Conservation (phyloP, 148 eudicot species). For the Nyssa sinensis region DNA sequence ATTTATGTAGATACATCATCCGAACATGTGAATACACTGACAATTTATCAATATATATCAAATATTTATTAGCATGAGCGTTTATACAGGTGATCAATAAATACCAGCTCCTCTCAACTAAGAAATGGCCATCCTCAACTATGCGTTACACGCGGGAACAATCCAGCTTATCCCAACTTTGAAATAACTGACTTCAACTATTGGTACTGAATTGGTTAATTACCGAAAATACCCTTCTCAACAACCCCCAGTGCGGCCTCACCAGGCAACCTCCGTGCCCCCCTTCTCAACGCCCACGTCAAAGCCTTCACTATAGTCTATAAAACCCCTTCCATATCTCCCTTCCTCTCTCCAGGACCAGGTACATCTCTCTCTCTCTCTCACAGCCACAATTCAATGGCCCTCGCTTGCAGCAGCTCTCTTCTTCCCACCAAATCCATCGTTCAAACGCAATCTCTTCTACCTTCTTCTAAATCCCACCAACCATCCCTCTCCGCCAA, state of each 20-base stretch:
- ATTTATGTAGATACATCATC: no score
- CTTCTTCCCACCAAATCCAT: conserved; percentile 30
- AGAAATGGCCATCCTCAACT: no score
- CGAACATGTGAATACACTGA: no score
- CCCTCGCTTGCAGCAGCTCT: conserved; percentile 34
- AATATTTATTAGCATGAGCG: no score
- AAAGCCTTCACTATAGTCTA: conserved; percentile 4
- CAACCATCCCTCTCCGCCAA: conserved; percentile 23
- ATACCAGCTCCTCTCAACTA: no score
- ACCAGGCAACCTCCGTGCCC: conserved; percentile 6
- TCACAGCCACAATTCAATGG: conserved; percentile 34
- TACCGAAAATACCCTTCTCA: conserved; percentile 10
- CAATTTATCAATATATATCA: no score
- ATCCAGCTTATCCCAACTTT: no score
- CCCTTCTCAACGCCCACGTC: conserved; percentile 2
- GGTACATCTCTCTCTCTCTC: conserved; percentile 12
- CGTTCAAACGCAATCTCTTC: conserved; percentile 6
- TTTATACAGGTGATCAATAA: no score
- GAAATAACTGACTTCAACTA: background rate
- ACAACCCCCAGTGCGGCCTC: conserved; percentile 1
- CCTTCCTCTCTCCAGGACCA: background rate
- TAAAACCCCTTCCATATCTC: conserved; percentile 15
- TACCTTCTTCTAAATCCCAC: conserved; percentile 7
- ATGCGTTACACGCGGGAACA: no score
- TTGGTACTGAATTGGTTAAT: background rate